A percentile compares a stretch with the other conserved stretches of the same genome.
phyloP scores from a whole-genome alignment of 495 filamentous ascomycete species.

The Delitschia confertaspora region DNA sequence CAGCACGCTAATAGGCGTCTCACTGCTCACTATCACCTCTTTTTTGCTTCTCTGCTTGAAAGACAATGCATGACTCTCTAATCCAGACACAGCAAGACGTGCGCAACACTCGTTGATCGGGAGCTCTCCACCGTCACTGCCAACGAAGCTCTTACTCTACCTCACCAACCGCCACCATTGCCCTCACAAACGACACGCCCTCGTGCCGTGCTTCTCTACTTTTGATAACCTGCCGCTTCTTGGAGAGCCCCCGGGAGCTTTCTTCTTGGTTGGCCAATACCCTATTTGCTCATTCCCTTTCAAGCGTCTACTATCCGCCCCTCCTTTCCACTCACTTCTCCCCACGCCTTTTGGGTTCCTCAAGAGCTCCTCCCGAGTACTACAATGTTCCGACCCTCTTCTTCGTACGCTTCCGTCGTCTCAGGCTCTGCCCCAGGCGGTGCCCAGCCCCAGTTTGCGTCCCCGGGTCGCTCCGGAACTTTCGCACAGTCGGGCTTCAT shows the following conservation, averaged over 20 bases:
- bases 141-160: no score
- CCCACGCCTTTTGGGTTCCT: neutral
- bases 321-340: neutral
- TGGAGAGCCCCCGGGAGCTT: no score
- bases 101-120: conserved; percentile 20
- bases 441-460: conserved; percentile 27
- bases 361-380: neutral
- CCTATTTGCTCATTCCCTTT: neutral
- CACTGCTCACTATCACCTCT: neutral
- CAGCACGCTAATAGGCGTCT: neutral
- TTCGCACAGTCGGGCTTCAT: conserved; percentile 57
- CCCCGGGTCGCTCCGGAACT: conserved; percentile 43
- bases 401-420: conserved; percentile 75
- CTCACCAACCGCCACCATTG: neutral
- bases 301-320: neutral
- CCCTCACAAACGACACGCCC: conserved; percentile 1
- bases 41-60: neutral
- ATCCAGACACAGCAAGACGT: conserved; percentile 14
- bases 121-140: conserved; percentile 9
- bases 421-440: conserved; percentile 50
- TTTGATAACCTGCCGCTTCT: neutral
- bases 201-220: neutral
- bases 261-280: neutral
- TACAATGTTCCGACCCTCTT: conserved; percentile 38
- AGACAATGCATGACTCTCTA: conserved; percentile 21